Evolutionary conservation across 306 rosid species (phyloP).

Genomic region (Pterocarpus macrocarpus): DNA sequence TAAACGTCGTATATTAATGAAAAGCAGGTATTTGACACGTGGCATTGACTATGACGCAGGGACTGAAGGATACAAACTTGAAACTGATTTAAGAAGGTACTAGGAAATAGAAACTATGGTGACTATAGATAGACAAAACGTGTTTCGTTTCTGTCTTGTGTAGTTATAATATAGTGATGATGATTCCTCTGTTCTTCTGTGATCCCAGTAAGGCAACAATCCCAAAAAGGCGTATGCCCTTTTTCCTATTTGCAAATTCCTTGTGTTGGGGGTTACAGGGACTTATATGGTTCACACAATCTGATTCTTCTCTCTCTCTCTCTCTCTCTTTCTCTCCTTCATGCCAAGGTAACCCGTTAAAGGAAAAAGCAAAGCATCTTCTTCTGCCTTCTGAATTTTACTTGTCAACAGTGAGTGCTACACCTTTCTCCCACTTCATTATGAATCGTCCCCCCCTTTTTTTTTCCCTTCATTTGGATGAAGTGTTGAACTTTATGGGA

Average conservation of each 20-base stretch:
- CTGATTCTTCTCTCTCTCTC: slow-evolving; percentile 6
- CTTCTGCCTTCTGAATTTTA: slow-evolving; percentile 37
- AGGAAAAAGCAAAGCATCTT: slow-evolving; percentile 70
- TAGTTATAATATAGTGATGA: background rate
- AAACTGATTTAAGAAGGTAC: background rate
- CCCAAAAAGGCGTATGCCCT: slow-evolving; percentile 25
- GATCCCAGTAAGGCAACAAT: slow-evolving; percentile 36
- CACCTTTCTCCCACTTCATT: slow-evolving; percentile 45
- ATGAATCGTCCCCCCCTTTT: slow-evolving; percentile 18
- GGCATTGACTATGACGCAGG: slow-evolving; percentile 7
- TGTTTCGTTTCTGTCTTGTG: slow-evolving; percentile 17
- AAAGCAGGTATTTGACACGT: slow-evolving; percentile 17
- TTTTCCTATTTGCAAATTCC: slow-evolving; percentile 38
- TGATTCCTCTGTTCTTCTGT: slow-evolving; percentile 39
- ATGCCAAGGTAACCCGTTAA: background rate
- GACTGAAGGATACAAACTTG: slow-evolving; percentile 17
- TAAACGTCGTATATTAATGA: background rate
- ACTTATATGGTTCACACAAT: slow-evolving; percentile 41
- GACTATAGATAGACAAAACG: slow-evolving; percentile 13
- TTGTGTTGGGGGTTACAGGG: slow-evolving; percentile 35
- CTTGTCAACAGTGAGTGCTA: slow-evolving; percentile 52
- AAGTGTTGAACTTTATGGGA: slow-evolving; percentile 49
- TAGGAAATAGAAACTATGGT: background rate
- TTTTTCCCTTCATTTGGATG: slow-evolving; percentile 38
- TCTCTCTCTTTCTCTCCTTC: background rate